phyloP scores from a whole-genome alignment of 2,329 filamentous ascomycete genomes.

The Fusarium sp. region DNA sequence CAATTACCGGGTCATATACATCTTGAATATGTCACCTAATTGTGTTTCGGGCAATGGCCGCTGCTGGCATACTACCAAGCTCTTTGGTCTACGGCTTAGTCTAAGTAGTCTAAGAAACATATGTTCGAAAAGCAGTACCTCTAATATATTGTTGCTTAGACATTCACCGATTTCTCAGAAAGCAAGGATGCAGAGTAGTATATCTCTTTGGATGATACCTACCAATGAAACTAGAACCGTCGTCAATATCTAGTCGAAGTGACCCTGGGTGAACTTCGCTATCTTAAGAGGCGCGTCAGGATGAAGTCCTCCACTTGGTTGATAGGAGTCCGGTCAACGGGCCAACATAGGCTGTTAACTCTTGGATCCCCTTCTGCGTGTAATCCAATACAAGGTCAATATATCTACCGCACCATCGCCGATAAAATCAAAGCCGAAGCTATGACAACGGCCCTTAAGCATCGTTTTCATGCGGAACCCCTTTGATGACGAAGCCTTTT shows the following conservation, averaged over 20 bases:
- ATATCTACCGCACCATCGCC: constrained; percentile 50
- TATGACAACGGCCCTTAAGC: constrained; percentile 41
- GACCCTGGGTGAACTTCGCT: background rate
- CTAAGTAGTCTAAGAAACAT: background rate
- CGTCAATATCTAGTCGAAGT: background rate
- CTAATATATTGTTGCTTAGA: background rate
- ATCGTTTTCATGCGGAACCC: constrained; percentile 49
- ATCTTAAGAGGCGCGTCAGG: background rate
- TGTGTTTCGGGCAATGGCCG: background rate
- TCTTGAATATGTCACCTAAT: background rate
- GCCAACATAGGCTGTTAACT: constrained; percentile 52
- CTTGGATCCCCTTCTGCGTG: constrained; percentile 56
- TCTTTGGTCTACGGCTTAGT: background rate
- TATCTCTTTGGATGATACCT: background rate
- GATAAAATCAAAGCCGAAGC: constrained; percentile 38
- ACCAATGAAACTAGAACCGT: background rate
- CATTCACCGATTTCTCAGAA: background rate
- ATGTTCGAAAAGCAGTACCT: background rate
- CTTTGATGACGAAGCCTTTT: constrained; percentile 47
- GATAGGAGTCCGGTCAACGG: background rate
- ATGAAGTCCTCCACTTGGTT: too few relatives aligned
- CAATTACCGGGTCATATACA: background rate
- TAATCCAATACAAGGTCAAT: constrained; percentile 57
- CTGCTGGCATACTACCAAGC: background rate
- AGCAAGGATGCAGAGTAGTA: background rate